Conservation (phyloP, 2,329 filamentous ascomycete genomes). For the Fusarium denticulatum region DNA sequence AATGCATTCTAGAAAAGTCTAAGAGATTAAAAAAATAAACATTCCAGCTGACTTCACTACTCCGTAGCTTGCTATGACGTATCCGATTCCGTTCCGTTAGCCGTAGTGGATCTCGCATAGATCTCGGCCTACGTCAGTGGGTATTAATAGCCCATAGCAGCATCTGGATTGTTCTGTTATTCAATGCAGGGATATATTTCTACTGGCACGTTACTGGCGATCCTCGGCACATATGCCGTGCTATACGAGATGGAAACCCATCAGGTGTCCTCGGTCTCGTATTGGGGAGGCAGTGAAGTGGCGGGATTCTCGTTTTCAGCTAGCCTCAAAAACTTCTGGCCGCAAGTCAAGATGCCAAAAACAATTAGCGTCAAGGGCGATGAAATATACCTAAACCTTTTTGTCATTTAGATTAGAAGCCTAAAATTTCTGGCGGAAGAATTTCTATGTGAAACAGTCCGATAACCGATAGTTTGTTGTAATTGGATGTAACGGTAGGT, state of each 20-base stretch:
- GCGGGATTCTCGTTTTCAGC: not conserved
- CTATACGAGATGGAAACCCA: not conserved
- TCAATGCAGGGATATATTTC: not conserved
- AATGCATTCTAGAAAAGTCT: not conserved
- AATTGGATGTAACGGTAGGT: not conserved
- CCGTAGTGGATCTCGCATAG: not conserved
- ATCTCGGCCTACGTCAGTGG: slow-evolving; percentile 16
- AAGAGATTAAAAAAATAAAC: not conserved
- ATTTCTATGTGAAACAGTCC: slow-evolving; percentile 4
- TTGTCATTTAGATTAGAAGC: not conserved
- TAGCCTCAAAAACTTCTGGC: not conserved
- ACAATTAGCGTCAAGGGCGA: not conserved
- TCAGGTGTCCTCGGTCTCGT: not conserved
- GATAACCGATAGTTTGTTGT: not conserved
- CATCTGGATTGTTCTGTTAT: not conserved
- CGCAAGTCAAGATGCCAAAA: not conserved
- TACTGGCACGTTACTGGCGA: not conserved
- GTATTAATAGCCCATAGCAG: not conserved
- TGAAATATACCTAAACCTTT: rapidly evolving
- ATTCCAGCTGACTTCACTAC: not conserved
- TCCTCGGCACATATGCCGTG: not conserved
- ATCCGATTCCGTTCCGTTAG: not conserved
- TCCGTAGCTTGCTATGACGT: not conserved
- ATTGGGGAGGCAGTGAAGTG: slow-evolving; percentile 2
- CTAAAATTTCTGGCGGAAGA: not conserved